A percentile compares a stretch with the other conserved stretches of the same genome.
phyloP scores from a whole-genome alignment of 2,329 filamentous ascomycete species.

The Aureobasidium sp. region DNA sequence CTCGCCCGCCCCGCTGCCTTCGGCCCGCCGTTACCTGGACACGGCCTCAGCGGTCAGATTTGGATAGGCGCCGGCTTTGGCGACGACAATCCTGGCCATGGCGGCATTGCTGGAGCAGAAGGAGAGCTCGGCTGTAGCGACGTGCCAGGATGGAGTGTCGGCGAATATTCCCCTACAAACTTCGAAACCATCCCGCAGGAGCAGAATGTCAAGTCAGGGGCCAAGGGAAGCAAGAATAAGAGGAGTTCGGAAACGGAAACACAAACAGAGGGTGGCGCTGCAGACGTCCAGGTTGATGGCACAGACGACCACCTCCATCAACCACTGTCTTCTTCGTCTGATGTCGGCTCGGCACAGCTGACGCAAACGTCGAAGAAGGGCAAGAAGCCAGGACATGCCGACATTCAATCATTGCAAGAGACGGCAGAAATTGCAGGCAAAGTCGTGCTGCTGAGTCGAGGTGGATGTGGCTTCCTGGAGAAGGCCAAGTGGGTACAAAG shows the following conservation, averaged over 20 bases:
- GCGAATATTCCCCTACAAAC: conserved; percentile 25
- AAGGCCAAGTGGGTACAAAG: conserved; percentile 97
- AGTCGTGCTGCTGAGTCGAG: conserved; percentile 81
- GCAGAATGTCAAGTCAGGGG: conserved; percentile 22
- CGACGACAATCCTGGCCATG: conserved; percentile 61
- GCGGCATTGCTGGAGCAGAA: conserved; percentile 49
- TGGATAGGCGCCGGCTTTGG: conserved; percentile 92
- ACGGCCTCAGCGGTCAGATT: conserved; percentile 76
- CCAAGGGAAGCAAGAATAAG: conserved; percentile 20
- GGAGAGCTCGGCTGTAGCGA: conserved; percentile 94
- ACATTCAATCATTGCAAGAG: conserved; percentile 88
- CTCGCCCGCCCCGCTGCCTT: conserved; percentile 88
- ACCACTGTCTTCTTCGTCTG: conserved; percentile 38
- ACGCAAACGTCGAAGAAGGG: conserved; percentile 28
- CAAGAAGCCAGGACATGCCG: conserved; percentile 53
- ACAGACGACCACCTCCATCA: conserved; percentile 79
- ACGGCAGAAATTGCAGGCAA: conserved; percentile 89
- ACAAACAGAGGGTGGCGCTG: conserved; percentile 10
- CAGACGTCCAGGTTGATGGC: conserved; percentile 52
- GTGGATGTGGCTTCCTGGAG: conserved; percentile 91
- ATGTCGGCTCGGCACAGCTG: conserved; percentile 33
- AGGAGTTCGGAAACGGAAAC: conserved; percentile 14
- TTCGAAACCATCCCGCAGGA: conserved; percentile 27
- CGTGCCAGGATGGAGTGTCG: conserved; percentile 76
- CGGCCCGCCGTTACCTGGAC: conserved; percentile 66